Conservation (phyloP, 148 eudicot species). For the Fagopyrum homotropicum region DNA sequence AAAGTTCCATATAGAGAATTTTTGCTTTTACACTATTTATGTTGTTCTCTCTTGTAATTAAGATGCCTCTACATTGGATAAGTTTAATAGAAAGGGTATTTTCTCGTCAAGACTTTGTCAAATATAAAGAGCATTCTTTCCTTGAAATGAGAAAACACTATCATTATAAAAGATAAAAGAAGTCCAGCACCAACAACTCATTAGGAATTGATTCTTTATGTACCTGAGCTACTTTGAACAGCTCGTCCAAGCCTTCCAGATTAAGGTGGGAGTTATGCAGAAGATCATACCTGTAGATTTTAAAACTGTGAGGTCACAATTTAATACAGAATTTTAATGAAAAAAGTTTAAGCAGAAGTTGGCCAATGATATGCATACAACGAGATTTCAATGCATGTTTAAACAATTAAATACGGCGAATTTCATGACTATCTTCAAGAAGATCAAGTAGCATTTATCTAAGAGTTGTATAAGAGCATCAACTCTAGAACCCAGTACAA, state of each 20-base stretch:
- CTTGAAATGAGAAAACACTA: not conserved
- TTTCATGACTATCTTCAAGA: too few relatives aligned
- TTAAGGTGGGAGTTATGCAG: constrained; percentile 94
- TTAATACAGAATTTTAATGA: too few relatives aligned
- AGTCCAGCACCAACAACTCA: not conserved
- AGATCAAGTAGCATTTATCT: too few relatives aligned
- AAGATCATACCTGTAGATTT: constrained; percentile 69
- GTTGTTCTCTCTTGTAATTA: not conserved
- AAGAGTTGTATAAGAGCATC: too few relatives aligned
- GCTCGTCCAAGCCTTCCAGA: constrained; percentile 76
- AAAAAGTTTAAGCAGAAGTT: too few relatives aligned
- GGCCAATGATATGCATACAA: too few relatives aligned
- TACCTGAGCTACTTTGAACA: constrained; percentile 95
- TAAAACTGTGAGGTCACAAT: too few relatives aligned
- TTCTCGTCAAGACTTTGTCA: not conserved
- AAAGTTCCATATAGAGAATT: not conserved
- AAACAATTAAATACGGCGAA: too few relatives aligned
- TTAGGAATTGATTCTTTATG: not conserved
- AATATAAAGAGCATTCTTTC: not conserved
- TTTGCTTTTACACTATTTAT: not conserved
- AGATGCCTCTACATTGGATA: not conserved
- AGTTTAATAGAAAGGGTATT: not conserved
- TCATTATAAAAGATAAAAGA: not conserved
- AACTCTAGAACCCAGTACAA: too few relatives aligned
- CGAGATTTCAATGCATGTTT: too few relatives aligned